Evolutionary conservation across 1,284 basidiomycete genomes (phyloP).

Genomic region (Pseudozyma sp.): DNA sequence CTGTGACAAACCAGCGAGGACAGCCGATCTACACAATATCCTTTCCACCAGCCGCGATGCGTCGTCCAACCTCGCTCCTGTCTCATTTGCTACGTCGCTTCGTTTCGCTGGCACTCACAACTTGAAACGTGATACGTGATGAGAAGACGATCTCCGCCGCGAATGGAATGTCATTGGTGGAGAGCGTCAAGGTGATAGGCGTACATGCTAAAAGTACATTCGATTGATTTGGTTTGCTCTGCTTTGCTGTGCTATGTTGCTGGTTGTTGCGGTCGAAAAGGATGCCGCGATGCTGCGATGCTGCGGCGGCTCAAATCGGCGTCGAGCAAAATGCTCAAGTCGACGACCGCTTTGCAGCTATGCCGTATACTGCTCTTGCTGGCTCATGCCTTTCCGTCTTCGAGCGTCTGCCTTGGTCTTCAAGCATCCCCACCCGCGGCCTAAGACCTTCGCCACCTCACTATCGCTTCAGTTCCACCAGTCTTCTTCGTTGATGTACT

Average conservation of each 20-base stretch:
- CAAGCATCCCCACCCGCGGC: too few species aligned
- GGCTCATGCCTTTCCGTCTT: too few species aligned
- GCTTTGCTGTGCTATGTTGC: not conserved
- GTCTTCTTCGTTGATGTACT: constrained; percentile 40
- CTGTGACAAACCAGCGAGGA: too few species aligned
- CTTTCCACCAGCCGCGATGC: not conserved
- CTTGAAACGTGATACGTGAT: not conserved
- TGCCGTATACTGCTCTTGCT: too few species aligned
- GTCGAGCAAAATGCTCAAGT: not conserved
- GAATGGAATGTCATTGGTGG: not conserved
- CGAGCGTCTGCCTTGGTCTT: too few species aligned
- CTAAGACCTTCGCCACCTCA: not conserved
- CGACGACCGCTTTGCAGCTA: too few species aligned
- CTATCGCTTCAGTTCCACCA: constrained; percentile 30
- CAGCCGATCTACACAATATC: too few species aligned
- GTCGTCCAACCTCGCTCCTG: constrained; percentile 21
- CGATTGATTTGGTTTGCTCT: not conserved
- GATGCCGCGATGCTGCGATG: too few species aligned
- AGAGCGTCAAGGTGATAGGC: not conserved
- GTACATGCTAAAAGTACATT: constrained; percentile 13
- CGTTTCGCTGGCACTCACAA: not conserved
- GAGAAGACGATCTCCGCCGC: not conserved
- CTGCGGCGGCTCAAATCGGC: too few species aligned
- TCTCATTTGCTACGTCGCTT: constrained; percentile 6
- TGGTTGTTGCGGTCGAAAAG: too few species aligned